These are phyloP conservation scores for Debaryomyces nepalensis DNA, from an alignment of 1,139 yeast species.

Conservation along the genomic window DNA sequence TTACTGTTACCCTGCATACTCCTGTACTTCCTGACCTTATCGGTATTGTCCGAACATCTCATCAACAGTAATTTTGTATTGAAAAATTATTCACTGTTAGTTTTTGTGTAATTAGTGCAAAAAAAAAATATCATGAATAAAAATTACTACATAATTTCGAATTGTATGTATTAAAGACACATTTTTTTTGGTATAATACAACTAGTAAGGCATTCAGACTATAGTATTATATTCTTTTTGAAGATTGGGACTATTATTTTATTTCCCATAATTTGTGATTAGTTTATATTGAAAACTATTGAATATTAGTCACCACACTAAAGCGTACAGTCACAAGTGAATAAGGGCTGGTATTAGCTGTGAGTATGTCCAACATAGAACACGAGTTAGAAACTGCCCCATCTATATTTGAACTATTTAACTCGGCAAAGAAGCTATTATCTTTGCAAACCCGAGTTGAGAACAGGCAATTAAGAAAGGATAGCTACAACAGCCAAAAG, in stretches of 20 bases:
- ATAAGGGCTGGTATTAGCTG: neutral
- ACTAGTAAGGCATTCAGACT: too few relatives aligned
- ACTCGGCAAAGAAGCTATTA: slow-evolving; percentile 48
- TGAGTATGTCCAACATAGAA: neutral
- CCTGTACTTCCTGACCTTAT: neutral
- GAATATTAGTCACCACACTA: neutral
- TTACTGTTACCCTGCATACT: neutral
- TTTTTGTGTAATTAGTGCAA: too few relatives aligned
- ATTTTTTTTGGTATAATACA: too few relatives aligned
- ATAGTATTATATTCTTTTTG: too few relatives aligned
- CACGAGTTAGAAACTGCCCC: slow-evolving; percentile 25
- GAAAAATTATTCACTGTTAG: too few relatives aligned
- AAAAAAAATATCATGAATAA: too few relatives aligned
- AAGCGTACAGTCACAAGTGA: neutral
- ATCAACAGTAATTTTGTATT: too few relatives aligned
- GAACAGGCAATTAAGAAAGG: slow-evolving; percentile 46
- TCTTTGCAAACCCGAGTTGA: slow-evolving; percentile 47
- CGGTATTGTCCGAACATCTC: slow-evolving; percentile 4
- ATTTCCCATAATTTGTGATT: neutral
- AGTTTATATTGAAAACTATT: neutral
- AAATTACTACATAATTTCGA: too few relatives aligned
- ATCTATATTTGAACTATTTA: slow-evolving; percentile 47
- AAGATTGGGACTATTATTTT: too few relatives aligned
- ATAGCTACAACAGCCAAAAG: slow-evolving; percentile 32
- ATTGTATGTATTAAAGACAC: too few relatives aligned